phyloP scores from a whole-genome alignment of 495 filamentous ascomycete genomes.

The Hypomontagnella monticulosa region DNA sequence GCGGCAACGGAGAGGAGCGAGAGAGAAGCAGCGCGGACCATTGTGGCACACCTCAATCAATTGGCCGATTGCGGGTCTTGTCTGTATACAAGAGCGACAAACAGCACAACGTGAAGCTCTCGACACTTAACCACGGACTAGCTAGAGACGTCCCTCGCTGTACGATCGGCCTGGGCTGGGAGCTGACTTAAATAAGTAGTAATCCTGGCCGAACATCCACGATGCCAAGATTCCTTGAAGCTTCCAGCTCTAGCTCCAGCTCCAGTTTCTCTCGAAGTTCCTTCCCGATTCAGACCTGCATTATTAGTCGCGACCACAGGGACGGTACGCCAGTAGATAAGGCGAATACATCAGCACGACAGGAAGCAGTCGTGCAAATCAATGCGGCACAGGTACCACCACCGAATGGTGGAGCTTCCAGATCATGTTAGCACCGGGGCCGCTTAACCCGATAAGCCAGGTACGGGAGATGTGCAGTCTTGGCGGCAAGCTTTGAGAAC shows the following conservation, averaged over 20 bases:
- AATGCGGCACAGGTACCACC: slow-evolving; percentile 7
- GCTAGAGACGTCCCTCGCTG: background rate
- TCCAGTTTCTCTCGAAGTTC: slow-evolving; percentile 11
- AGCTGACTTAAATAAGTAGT: slow-evolving; percentile 10
- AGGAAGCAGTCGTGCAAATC: background rate
- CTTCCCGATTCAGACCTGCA: slow-evolving; percentile 21
- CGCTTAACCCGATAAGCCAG: slow-evolving; percentile 27
- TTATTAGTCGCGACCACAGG: slow-evolving; percentile 1
- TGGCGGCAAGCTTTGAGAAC: slow-evolving; percentile 6
- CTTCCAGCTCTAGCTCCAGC: slow-evolving; percentile 2
- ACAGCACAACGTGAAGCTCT: background rate
- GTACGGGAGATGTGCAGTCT: slow-evolving; percentile 18
- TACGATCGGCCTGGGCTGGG: background rate
- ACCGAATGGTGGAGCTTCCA: background rate
- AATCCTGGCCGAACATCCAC: background rate
- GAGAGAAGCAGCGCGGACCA: slow-evolving; percentile 31
- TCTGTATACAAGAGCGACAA: background rate
- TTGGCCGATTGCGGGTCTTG: background rate
- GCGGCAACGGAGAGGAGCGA: slow-evolving; percentile 19
- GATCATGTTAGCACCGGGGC: slow-evolving; percentile 14
- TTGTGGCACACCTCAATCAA: slow-evolving; percentile 3
- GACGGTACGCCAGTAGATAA: background rate
- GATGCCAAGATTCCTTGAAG: background rate
- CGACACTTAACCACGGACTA: background rate
- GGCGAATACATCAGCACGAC: background rate